Evolutionary conservation across 1,139 yeast species (phyloP), one percentile per base, ranked within the genome.

Genomic region (Meyerozyma sp.): DNA sequence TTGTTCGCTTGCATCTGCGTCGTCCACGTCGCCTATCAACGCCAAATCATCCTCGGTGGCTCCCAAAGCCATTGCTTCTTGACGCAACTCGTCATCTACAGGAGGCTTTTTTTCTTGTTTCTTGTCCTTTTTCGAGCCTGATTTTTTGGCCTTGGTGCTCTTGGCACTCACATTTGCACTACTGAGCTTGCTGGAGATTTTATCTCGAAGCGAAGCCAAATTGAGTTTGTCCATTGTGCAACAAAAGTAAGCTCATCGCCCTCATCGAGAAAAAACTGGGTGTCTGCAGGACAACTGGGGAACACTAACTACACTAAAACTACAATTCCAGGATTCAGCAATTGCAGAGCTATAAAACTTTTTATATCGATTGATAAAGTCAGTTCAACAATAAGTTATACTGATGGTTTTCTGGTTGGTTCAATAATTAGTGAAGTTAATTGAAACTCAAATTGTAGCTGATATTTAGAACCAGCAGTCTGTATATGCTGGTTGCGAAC

Each of bases 51-150:
- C 88, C 49, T 80, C 84, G 16, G 82, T 69, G 8, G 90, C 93
- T 21, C 91, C 91, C 20, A 84, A 63, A 14, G 63, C 74, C 25
- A 84, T 61, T 1, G 93, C 94, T 66, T 84, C 93, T 50, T 80
- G 77, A 51, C 85, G 80, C 43, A 84, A 61, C 0, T 72, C 56
- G 5, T 78, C 81, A 21, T 61, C 63, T 23, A 47, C 43, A 41
- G 49, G 51, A 27, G 43, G 45, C 26, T 47, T 55, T 36, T 50
- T 49, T 27, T 49, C 47, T 32, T 44, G 38, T 25, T 47, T 45
- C 41, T 46, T 40, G 34, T 50, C 56, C 40, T 54, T 52, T 43
- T 56, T 56, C 32, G 49, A 49, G 29, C 51, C 55, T 46, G 13
- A 11, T 34, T 59, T 56, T 30, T 30, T 30, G 34, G 34, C 2